phyloP scores from a whole-genome alignment of 1,284 basidiomycete genomes.

The Heterobasidion irregulare region DNA sequence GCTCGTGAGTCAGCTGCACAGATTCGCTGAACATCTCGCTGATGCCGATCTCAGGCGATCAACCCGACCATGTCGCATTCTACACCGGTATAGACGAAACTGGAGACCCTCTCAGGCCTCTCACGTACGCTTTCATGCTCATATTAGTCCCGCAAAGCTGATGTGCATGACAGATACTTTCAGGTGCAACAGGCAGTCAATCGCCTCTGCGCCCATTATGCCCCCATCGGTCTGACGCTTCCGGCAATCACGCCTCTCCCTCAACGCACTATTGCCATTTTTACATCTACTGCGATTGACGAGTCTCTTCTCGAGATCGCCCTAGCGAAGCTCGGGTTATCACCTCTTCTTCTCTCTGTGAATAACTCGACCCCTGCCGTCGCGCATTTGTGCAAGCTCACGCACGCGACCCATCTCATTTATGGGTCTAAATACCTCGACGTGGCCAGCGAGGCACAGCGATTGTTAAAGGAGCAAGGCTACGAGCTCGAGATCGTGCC shows the following conservation, averaged over 20 bases:
- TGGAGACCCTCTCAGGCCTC: not conserved
- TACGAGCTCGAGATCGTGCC: slow-evolving; percentile 23
- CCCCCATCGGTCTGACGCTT: not conserved
- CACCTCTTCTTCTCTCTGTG: slow-evolving; percentile 38
- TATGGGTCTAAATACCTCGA: slow-evolving; percentile 30
- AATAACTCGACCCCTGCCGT: slow-evolving; percentile 52
- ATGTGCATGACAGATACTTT: not conserved
- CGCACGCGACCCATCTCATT: slow-evolving; percentile 36
- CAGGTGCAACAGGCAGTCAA: not conserved
- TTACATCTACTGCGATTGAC: slow-evolving; percentile 31
- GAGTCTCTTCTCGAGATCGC: slow-evolving; percentile 37
- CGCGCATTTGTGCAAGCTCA: slow-evolving; percentile 44
- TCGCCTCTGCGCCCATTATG: not conserved
- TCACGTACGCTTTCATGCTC: not conserved
- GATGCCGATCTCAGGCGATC: too few species aligned
- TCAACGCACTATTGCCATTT: slow-evolving; percentile 27
- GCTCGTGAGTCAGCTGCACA: too few species aligned
- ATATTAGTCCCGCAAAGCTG: not conserved
- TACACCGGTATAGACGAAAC: too few species aligned
- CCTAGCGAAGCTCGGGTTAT: slow-evolving; percentile 34
- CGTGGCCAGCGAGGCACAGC: slow-evolving; percentile 25
- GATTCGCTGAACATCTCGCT: too few species aligned
- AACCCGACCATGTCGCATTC: too few species aligned
- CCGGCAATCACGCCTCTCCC: slow-evolving; percentile 15
- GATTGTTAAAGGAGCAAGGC: slow-evolving; percentile 22